Percentiles rank a stretch among this genome's conserved stretches.
phyloP scores from a whole-genome alignment of 305 asterid species.

The Fraxinus nigra region DNA sequence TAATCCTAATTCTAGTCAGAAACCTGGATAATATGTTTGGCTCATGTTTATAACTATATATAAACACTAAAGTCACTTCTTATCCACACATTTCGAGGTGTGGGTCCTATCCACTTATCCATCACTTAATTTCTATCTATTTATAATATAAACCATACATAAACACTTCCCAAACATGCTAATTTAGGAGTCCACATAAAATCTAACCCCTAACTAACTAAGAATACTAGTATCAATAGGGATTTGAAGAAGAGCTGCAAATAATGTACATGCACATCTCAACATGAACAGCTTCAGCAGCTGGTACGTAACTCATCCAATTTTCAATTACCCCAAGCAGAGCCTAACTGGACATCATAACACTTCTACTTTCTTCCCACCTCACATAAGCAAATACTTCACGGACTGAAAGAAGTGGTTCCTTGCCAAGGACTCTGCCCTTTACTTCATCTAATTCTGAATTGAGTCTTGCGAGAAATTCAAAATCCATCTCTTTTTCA shows the following conservation, averaged over 20 bases:
- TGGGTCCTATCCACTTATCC: background rate
- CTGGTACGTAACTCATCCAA: background rate
- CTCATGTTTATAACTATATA: background rate
- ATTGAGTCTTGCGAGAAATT: background rate
- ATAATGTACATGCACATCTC: background rate
- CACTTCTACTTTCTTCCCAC: background rate
- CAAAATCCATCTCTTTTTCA: background rate
- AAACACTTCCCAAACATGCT: background rate
- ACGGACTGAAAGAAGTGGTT: background rate
- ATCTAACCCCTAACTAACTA: background rate
- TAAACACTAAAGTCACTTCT: background rate
- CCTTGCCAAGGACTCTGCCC: background rate
- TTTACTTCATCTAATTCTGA: background rate
- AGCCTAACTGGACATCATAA: background rate
- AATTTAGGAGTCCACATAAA: background rate
- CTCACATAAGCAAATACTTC: background rate
- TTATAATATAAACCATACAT: too few relatives aligned
- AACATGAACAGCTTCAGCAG: background rate
- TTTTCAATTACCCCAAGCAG: background rate
- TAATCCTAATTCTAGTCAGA: background rate
- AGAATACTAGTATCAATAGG: background rate
- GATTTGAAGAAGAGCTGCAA: background rate
- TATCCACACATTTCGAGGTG: background rate
- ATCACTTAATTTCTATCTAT: too few relatives aligned
- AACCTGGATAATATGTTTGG: background rate